Base-by-base conservation (phyloP, 345 rosid genomes). In the Iberis pinnata region DNA sequence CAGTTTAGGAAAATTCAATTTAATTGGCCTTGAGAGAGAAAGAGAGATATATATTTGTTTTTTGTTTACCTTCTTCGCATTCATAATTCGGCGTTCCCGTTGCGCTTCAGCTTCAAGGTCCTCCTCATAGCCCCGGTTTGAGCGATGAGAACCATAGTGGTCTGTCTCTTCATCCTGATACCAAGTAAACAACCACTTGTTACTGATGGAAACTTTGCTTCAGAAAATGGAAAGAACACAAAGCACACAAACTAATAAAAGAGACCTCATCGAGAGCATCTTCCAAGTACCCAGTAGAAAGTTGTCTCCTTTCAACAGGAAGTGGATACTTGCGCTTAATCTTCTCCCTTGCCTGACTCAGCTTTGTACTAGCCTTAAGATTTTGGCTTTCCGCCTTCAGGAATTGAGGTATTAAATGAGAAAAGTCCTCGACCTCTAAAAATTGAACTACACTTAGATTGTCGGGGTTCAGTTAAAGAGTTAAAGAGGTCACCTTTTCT, bases 211-310 rank as follows among this genome's bases (percentile, higher is more conserved):
- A 39, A 10, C 12, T 43, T 45, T 32, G 41, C 49, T 53, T 27
- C 33, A 57, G 9, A 39, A 58, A 40, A 44, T 63, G 58, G 51
- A 38, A 53, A 57, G 31, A 15, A 20, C 48, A 61, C 5, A 20
- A 43, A 35, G 46, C 60, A 49, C 12, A 46, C 25, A 35, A 64
- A 48, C 18, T 22, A 22, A 22, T 22, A 22, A 22, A 22, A 22
- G 6, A 76, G 19, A 88, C 98, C 96, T 92, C 98, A 31, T 92
- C 96, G 53, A 92, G 95, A 54, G 98, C 95, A 57, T 66, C 96
- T 74, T 85, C 98, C 76, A 92, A 75, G 75, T 81, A 88, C 12
- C 90, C 95, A 15, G 97, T 81, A 13, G 98, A 85, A 56, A 92
- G 98, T 64, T 81, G 93, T 63, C 82, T 77, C 65, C 84, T 78